phyloP scores from a whole-genome alignment of 2,329 filamentous ascomycete genomes.

The Eutypella sp. region DNA sequence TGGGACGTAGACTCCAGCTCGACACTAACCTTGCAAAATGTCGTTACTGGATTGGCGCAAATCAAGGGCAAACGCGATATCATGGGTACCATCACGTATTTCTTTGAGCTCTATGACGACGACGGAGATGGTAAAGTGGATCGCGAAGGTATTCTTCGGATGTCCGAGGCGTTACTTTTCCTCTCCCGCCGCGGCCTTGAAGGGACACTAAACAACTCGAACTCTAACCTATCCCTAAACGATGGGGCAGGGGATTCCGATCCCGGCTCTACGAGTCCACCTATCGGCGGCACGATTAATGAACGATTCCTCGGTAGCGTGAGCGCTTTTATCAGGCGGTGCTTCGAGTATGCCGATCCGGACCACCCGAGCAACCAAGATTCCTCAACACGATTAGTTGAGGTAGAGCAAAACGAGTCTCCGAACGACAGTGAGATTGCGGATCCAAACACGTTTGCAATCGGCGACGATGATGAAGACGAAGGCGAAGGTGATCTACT shows the following conservation, averaged over 20 bases:
- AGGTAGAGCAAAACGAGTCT: conserved; percentile 25
- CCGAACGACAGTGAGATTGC: conserved; percentile 21
- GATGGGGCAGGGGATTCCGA: conserved; percentile 35
- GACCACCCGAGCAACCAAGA: conserved; percentile 65
- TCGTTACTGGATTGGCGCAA: conserved; percentile 82
- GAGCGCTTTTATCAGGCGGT: conserved; percentile 90
- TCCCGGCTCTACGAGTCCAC: conserved; percentile 33
- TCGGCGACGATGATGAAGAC: conserved; percentile 61
- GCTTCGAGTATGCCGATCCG: conserved; percentile 97
- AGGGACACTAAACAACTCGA: conserved; percentile 62
- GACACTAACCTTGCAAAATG: conserved; percentile 82
- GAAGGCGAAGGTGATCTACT: conserved; percentile 52
- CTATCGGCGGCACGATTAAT: conserved; percentile 59
- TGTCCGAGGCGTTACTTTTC: conserved; percentile 91
- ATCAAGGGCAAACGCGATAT: conserved; percentile 94
- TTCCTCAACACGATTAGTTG: conserved; percentile 19
- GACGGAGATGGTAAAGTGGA: conserved; percentile 87
- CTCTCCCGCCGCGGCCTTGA: conserved; percentile 84
- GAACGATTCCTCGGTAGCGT: conserved; percentile 90
- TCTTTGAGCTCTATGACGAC: conserved; percentile 96
- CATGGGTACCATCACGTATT: conserved; percentile 96
- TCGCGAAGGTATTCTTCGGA: conserved; percentile 87
- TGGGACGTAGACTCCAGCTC: conserved; percentile 80
- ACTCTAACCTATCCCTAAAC: conserved; percentile 48
- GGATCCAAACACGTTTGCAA: conserved; percentile 57